Percentiles rank a stretch among this genome's conserved stretches.
These are phyloP conservation scores for Suillus subluteus DNA, from an alignment of 768 basidiomycete genomes.

Conservation along the genomic window DNA sequence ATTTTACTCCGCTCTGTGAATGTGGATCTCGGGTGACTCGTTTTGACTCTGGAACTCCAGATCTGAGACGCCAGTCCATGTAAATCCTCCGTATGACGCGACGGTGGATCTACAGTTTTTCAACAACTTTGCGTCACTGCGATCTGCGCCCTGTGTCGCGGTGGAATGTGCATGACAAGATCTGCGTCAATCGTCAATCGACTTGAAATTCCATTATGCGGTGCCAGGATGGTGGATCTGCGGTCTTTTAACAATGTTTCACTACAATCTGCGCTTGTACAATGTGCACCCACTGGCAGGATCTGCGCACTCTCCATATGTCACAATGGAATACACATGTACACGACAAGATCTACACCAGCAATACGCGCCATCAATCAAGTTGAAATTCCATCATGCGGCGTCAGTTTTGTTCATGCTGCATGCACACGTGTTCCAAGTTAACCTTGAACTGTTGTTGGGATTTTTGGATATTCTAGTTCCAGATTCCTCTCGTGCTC, in stretches of 20 bases:
- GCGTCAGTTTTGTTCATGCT: neutral
- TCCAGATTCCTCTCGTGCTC: neutral
- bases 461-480: neutral
- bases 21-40: neutral
- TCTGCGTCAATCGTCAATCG: neutral
- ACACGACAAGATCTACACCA: neutral
- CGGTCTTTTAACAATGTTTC: neutral
- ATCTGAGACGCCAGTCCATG: neutral
- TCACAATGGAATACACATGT: neutral
- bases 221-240: neutral
- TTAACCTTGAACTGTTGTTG: neutral
- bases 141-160: neutral
- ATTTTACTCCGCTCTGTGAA: neutral
- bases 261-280: neutral
- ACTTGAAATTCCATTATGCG: neutral
- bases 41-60: neutral
- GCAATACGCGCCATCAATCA: neutral
- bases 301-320: neutral
- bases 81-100: neutral
- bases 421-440: neutral
- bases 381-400: neutral
- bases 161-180: neutral
- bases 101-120: neutral
- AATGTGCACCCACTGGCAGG: neutral
- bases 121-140: neutral